Evolutionary conservation across 148 eudicot species (phyloP), one percentile per base, ranked within the genome.

Genomic region (Vaccinium darrowii): DNA sequence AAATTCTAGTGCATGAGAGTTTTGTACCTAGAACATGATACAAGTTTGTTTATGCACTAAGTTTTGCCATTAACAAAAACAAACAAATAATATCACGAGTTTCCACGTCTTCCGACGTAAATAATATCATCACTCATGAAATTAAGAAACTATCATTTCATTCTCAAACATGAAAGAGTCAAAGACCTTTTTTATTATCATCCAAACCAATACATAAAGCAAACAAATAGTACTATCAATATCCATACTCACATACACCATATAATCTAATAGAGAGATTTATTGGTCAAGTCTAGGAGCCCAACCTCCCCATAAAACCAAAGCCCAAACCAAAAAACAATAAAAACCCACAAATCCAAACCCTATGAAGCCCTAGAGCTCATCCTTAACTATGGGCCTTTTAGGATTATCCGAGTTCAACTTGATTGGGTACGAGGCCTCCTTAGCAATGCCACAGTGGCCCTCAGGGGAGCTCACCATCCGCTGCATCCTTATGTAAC

Each of bases 361-460:
- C 18, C 18, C 47, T n/a, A 54, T 4, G 62, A 49, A 50, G n/a
- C 49, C 62, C 86, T 71, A 93, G 86, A 91, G 95, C 80, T 92
- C 97, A 85, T 92, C 94, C 82, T 90, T 89, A 0, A 56, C 9
- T 1, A 88, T 80, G 47, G 73, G 52, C 50, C 23, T 77, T 56
- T 56, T 75, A 2, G 93, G 91, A 69, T 94, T 93, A 39, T 88
- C 79, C 0, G 95, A 52, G 13, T 90, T 80, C 57, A 69, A 43
- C 87, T 94, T 94, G 89, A 88, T 54, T 0, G 95, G 98, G 84
- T 94, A 92, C 0, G 94, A 89, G 19, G 98, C 92, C 80, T 89
- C 94, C 91, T 84, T 86, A 5, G 95, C 95, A 85, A 94, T 92
- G 50, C 98, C 98, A 86, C 98, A 94, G 0, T 84, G 81, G 11